Percentiles rank a stretch among this genome's conserved stretches.
Conservation (phyloP, 2,329 filamentous ascomycete genomes). For the Penicillium brevicompactum region DNA sequence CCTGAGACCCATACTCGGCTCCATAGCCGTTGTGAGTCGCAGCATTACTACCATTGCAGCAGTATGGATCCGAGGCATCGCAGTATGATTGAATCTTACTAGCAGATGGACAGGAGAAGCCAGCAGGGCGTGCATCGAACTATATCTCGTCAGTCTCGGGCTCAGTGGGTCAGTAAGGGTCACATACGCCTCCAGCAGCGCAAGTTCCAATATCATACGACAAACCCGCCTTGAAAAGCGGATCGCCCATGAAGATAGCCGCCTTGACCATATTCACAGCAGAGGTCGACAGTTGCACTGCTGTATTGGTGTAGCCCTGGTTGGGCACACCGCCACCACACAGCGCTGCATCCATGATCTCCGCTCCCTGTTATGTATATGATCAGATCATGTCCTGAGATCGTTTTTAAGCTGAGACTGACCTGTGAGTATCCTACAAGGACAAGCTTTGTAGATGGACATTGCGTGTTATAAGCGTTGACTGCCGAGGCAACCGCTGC, state of each 20-base stretch:
- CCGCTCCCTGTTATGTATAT: conserved; percentile 51
- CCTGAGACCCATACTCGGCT: conserved; percentile 60
- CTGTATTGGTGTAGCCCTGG: conserved; percentile 49
- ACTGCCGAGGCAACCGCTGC: conserved; percentile 62
- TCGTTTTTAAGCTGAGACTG: conserved; percentile 12
- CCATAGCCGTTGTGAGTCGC: conserved; percentile 65
- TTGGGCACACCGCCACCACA: conserved; percentile 59
- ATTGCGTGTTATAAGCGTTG: conserved; percentile 59
- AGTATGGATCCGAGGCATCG: conserved; percentile 65
- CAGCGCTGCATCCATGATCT: conserved; percentile 65
- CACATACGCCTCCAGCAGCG: conserved; percentile 59
- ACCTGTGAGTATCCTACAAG: conserved; percentile 66
- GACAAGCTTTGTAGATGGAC: conserved; percentile 60
- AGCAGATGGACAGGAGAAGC: conserved; percentile 59
- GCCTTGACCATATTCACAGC: conserved; percentile 62
- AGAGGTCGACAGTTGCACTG: conserved; percentile 46
- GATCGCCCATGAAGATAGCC: conserved; percentile 67
- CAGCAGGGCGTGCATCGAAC: conserved; percentile 62
- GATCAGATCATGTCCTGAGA: neutral
- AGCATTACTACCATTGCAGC: conserved; percentile 64
- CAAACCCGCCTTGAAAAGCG: conserved; percentile 58
- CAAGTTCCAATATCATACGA: conserved; percentile 66
- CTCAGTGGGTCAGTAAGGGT: neutral
- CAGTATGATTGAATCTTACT: conserved; percentile 67
- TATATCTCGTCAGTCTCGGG: conserved; percentile 28